Evolutionary conservation across 768 basidiomycete genomes (phyloP).

Genomic region (Lanmaoa pseudosensibilis): DNA sequence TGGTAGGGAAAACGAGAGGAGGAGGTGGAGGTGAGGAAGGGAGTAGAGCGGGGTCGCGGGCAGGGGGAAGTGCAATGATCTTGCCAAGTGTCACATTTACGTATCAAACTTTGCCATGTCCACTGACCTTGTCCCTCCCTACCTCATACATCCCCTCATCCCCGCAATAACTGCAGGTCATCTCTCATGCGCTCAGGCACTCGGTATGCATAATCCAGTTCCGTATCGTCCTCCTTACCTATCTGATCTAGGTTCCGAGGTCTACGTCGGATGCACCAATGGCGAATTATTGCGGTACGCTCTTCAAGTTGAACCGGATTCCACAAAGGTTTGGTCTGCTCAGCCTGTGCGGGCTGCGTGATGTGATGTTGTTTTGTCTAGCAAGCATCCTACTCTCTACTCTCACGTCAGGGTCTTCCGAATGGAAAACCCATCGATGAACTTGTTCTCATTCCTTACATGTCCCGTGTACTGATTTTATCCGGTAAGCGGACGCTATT

Average conservation of each 20-base stretch:
- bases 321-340: constrained; percentile 43
- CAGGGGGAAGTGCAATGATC: not conserved
- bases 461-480: constrained; percentile 71
- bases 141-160: constrained; percentile 52
- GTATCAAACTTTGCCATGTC: constrained; percentile 22
- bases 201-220: constrained; percentile 41
- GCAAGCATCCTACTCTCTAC: constrained; percentile 62
- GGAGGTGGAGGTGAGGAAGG: not conserved
- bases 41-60: constrained; percentile 9
- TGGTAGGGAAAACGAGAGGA: not conserved
- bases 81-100: constrained; percentile 15
- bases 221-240: not conserved
- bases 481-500: constrained; percentile 53
- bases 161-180: constrained; percentile 31
- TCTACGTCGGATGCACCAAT: constrained; percentile 84
- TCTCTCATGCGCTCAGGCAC: constrained; percentile 52
- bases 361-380: constrained; percentile 20
- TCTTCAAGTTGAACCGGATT: constrained; percentile 54
- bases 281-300: constrained; percentile 82
- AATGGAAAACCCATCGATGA: constrained; percentile 74
- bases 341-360: not conserved
- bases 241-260: constrained; percentile 63
- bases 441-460: constrained; percentile 74
- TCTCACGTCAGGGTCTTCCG: constrained; percentile 70
- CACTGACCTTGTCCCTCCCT: constrained; percentile 53